Evolutionary conservation across 805 yeast genomes (phyloP).

Genomic region (Wickerhamomyces xylosicus): DNA sequence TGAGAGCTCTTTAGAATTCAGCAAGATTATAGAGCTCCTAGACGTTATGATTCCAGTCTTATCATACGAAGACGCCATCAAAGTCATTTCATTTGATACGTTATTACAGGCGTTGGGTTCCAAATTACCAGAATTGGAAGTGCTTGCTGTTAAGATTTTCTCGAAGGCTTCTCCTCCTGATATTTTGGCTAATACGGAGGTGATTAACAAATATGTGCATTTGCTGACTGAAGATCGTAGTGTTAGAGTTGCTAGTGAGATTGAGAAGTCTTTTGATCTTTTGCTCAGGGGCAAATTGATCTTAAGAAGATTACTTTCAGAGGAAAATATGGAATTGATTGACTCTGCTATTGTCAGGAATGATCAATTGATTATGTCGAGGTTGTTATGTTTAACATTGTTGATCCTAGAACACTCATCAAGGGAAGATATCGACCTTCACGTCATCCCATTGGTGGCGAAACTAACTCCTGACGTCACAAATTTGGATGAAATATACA

Average conservation of each 20-base stretch:
- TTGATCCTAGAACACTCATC: constrained; percentile 7
- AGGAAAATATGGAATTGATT: constrained; percentile 3
- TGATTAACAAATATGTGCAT: constrained; percentile 8
- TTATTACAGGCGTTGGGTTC: constrained; percentile 14
- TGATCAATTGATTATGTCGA: constrained; percentile 3
- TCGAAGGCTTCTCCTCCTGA: constrained; percentile 16
- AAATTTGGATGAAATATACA: constrained; percentile 9
- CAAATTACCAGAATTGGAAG: constrained; percentile 9
- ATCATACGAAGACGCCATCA: constrained; percentile 11
- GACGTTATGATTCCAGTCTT: constrained; percentile 7
- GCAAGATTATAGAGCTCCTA: constrained; percentile 8
- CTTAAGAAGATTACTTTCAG: constrained; percentile 12
- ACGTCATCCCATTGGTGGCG: constrained; percentile 7
- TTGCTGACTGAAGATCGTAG: constrained; percentile 4
- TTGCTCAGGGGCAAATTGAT: constrained; percentile 11
- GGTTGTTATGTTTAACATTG: constrained; percentile 8
- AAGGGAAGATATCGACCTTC: constrained; percentile 9
- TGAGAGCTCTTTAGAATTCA: constrained; percentile 5
- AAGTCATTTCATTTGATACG: constrained; percentile 8
- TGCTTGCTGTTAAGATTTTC: constrained; percentile 12
- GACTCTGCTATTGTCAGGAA: constrained; percentile 2
- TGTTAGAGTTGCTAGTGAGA: constrained; percentile 10
- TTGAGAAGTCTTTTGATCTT: constrained; percentile 9
- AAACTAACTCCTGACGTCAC: neutral
- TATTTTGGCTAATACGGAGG: constrained; percentile 14